Conservation (phyloP, 73 alveolate species). For the Tetrahymena elliotti region DNA sequence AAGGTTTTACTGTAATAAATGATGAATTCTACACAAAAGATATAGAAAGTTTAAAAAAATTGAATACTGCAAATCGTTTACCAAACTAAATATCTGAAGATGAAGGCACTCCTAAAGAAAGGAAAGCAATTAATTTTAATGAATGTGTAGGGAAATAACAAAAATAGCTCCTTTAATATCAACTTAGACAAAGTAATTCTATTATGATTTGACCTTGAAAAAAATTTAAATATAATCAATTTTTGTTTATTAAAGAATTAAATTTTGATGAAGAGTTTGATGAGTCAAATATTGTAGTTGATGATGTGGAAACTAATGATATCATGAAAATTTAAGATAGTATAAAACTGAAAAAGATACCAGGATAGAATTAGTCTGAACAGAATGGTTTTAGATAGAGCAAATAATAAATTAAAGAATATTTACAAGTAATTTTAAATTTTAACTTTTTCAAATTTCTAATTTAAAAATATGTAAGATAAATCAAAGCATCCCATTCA, state of each 20-base stretch:
- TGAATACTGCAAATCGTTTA: neutral
- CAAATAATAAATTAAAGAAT: neutral
- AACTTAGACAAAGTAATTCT: neutral
- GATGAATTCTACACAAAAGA: neutral
- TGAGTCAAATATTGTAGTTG: neutral
- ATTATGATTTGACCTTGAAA: neutral
- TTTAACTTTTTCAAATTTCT: neutral
- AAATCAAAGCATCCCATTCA: neutral
- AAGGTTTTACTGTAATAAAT: neutral
- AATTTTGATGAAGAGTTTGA: neutral
- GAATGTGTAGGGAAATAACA: neutral
- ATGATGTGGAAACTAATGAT: neutral
- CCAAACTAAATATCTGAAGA: neutral
- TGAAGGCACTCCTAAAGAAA: neutral
- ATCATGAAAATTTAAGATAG: neutral
- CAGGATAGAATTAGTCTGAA: no score
- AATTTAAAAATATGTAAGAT: neutral
- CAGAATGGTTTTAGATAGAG: neutral
- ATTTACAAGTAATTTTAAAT: neutral
- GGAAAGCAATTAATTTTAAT: neutral
- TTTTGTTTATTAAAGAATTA: neutral
- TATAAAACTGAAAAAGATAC: neutral
- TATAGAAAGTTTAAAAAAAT: neutral
- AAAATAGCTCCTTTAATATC: neutral
- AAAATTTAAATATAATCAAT: neutral